Evolutionary conservation across 176 grass and related monocot species (phyloP), one percentile per base, ranked within the genome.

Genomic region (Carex littledalei): DNA sequence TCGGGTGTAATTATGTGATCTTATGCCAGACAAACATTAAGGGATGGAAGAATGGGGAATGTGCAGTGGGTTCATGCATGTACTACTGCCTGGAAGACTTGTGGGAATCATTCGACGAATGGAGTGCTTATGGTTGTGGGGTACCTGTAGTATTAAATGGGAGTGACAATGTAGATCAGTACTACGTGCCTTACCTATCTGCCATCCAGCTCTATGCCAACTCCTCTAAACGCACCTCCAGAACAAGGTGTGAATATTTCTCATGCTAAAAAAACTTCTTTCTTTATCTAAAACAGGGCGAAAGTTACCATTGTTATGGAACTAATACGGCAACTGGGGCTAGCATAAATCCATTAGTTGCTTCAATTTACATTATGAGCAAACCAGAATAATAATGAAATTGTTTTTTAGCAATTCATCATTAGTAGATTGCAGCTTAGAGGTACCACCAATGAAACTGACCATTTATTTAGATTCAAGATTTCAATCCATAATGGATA

Each of bases 111-210:
- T 99, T 95, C 84, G 92, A 92, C 47, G 96, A 99, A 85, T 99
- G 96, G 96, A 95, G 96, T 80, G 96, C 91, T 24, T 99, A 95
- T 89, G 96, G 96, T 12, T 93, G 91, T 26, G 96, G 96, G 76
- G 96, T 95, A 73, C 96, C 96, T 20, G 86, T 99, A 62, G 59
- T 94, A 84, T 86, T 99, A 87, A 95, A 94, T 89, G 93, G 87
- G 16, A 89, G 45, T 63, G 93, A 99, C 73, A 90, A 77, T 32
- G 93, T 94, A 49, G 87, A 93, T 49, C 96, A 99, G 83, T 99
- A 99, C 71, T 99, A 95, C 53, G 96, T 99, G 21, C 96, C 96
- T 57, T 99, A 90, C 81, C 96, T 99, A 55, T 99, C 96, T 74
- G 93, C 91, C 55, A 92, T 99, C 63, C 96, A 99, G 75, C 53